These are phyloP conservation scores for Selaginella moellendorffii DNA, from an alignment of 75 land plant genomes.

Conservation along the genomic window DNA sequence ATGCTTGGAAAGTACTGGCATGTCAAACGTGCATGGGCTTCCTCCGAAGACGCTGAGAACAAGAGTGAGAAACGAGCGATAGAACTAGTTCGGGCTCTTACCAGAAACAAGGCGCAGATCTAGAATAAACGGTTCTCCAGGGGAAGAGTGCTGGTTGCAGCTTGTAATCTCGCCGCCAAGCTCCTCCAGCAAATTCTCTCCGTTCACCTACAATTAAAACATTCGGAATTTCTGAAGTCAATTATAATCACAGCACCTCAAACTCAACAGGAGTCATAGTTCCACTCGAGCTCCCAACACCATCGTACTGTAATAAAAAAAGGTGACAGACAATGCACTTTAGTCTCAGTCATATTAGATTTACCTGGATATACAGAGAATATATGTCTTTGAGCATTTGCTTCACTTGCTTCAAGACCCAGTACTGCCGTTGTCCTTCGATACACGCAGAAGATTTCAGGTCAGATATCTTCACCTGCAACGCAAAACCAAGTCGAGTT, in stretches of 20 bases:
- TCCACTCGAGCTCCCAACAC: slow-evolving; percentile 1
- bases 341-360: not conserved
- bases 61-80: not conserved
- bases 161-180: slow-evolving; percentile 51
- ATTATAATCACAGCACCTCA: slow-evolving; percentile 2
- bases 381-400: slow-evolving; percentile 58
- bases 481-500: not conserved
- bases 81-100: not conserved
- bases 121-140: slow-evolving; percentile 44
- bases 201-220: slow-evolving; percentile 36
- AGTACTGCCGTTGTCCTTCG: slow-evolving; percentile 6
- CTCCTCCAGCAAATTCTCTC: slow-evolving; percentile 33
- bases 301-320: not conserved
- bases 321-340: no score
- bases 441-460: no score
- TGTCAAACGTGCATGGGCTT: slow-evolving; percentile 49
- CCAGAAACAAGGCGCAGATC: slow-evolving; percentile 15
- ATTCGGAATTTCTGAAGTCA: not conserved
- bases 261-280: slow-evolving; percentile 16
- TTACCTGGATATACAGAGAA: slow-evolving; percentile 68
- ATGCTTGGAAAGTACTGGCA: slow-evolving; percentile 52
- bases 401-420: slow-evolving; percentile 26
- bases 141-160: slow-evolving; percentile 46
- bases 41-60: no score
- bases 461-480: slow-evolving; percentile 43